These are phyloP conservation scores for Phragmites australis DNA, from an alignment of 176 grass and related monocot genomes.

Conservation along the genomic window DNA sequence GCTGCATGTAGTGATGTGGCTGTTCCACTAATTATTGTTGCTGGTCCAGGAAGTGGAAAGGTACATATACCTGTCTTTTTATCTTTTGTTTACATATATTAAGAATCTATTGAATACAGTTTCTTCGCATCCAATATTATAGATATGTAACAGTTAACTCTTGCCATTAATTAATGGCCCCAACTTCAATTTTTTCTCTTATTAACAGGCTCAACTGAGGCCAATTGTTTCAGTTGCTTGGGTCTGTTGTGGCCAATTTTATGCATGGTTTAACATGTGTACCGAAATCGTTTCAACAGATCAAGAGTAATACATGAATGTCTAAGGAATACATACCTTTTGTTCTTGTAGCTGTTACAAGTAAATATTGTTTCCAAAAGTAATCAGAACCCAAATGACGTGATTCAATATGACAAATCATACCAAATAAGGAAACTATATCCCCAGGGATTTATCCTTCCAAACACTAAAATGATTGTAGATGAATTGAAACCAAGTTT, in stretches of 20 bases:
- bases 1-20: slow-evolving; percentile 77
- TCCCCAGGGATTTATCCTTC: slow-evolving; percentile 6
- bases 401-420: not conserved
- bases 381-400: slow-evolving; percentile 6
- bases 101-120: not conserved
- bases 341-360: not conserved
- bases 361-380: slow-evolving; percentile 24
- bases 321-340: slow-evolving; percentile 13
- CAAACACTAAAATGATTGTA: not conserved
- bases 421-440: slow-evolving; percentile 35
- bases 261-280: not conserved
- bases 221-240: not conserved
- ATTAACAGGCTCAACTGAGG: not conserved
- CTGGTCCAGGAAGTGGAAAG: slow-evolving; percentile 93
- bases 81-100: not conserved
- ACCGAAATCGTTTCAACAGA: slow-evolving; percentile 6
- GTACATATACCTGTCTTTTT: slow-evolving; percentile 33
- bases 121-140: not conserved
- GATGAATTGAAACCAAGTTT: slow-evolving; percentile 20
- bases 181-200: not conserved
- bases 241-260: not conserved
- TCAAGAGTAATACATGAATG: slow-evolving; percentile 1
- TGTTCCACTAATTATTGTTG: slow-evolving; percentile 82
- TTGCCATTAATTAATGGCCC: slow-evolving; percentile 13
- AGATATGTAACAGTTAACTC: not conserved